Conservation (phyloP, 2,329 filamentous ascomycete species). For the Penicillium sp. region DNA sequence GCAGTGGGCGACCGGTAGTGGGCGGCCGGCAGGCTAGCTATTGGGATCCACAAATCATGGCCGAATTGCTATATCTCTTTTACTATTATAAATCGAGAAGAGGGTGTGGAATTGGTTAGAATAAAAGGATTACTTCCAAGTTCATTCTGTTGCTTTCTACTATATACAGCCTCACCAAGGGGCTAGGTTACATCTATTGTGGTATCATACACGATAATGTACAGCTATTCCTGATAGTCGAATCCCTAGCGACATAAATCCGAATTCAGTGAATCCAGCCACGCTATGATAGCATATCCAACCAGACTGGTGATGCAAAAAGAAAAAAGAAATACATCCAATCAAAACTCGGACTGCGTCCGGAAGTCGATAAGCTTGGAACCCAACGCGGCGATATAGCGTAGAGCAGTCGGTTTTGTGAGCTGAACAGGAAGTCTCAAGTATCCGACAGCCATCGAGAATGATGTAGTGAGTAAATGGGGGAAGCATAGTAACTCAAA, state of each 20-base stretch:
- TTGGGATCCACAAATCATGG: too few species aligned
- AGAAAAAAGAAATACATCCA: neutral
- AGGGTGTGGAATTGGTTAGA: too few species aligned
- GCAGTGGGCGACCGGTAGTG: too few species aligned
- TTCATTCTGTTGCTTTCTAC: neutral
- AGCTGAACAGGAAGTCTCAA: neutral
- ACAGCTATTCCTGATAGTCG: neutral
- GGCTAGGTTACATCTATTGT: neutral
- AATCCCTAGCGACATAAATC: neutral
- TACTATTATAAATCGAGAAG: too few species aligned
- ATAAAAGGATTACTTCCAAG: neutral
- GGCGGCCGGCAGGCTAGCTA: too few species aligned
- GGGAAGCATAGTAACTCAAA: neutral
- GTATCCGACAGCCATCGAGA: neutral
- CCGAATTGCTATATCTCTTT: too few species aligned
- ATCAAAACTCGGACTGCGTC: neutral
- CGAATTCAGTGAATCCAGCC: neutral
- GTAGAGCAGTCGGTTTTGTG: neutral
- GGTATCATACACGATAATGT: conserved; percentile 2
- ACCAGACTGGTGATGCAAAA: neutral
- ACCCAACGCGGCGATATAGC: neutral
- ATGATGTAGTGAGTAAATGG: neutral
- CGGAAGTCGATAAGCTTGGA: neutral
- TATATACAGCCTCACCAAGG: neutral
- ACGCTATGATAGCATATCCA: neutral